These are phyloP conservation scores for Castanea crenata DNA, from an alignment of 306 rosid genomes.

Conservation along the genomic window DNA sequence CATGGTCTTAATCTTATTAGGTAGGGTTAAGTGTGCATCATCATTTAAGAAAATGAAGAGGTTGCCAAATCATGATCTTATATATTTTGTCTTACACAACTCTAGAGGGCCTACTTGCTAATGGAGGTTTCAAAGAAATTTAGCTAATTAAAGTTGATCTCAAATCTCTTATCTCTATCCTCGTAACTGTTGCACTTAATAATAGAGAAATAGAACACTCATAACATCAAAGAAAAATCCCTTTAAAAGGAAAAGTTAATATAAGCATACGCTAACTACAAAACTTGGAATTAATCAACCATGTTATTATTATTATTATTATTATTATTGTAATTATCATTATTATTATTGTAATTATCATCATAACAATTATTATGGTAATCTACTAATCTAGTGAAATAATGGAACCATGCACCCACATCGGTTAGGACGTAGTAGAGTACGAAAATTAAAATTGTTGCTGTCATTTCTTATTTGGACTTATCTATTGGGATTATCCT, in stretches of 20 bases:
- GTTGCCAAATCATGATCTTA: conserved; percentile 41
- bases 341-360: too few species aligned
- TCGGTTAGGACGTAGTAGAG: too few species aligned
- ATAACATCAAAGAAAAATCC: neutral
- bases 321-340: neutral
- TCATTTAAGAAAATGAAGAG: neutral
- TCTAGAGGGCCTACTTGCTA: conserved; percentile 25
- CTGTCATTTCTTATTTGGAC: conserved; percentile 31
- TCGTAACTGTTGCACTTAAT: neutral
- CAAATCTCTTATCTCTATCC: neutral
- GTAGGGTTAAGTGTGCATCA: neutral
- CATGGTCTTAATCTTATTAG: conserved; percentile 7
- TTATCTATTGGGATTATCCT: conserved; percentile 12
- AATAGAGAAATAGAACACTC: neutral
- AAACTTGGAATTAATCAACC: neutral
- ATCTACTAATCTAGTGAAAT: neutral
- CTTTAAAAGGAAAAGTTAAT: conserved; percentile 3
- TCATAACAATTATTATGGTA: too few species aligned
- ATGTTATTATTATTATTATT: neutral
- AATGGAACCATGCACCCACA: too few species aligned
- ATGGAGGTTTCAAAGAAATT: conserved; percentile 14
- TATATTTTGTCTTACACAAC: conserved; percentile 32
- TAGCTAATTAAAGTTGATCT: conserved; percentile 22
- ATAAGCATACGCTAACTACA: neutral
- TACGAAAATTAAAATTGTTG: neutral